phyloP scores from a whole-genome alignment of 805 yeast genomes.

The Cyberlindnera samutprakarnensis region DNA sequence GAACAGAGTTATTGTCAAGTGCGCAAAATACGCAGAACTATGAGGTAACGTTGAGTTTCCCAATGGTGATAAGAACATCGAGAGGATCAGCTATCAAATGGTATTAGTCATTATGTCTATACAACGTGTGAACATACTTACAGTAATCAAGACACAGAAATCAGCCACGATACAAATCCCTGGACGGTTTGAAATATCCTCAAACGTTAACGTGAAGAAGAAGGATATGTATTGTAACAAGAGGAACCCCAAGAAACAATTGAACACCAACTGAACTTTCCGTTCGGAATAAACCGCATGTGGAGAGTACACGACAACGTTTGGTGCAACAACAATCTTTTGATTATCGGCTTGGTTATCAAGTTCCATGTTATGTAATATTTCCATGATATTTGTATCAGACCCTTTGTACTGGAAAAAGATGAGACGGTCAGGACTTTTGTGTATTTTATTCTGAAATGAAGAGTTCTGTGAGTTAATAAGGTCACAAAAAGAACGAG shows the following conservation, averaged over 20 bases:
- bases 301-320: constrained; percentile 1
- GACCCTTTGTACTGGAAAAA: too few relatives aligned
- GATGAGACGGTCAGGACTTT: too few relatives aligned
- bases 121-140: too few relatives aligned
- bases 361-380: neutral
- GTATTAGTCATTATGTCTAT: too few relatives aligned
- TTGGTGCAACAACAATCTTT: constrained; percentile 2
- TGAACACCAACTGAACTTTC: neutral
- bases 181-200: constrained; percentile 15
- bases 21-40: constrained; percentile 3
- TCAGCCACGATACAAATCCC: constrained; percentile 7
- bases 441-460: too few relatives aligned
- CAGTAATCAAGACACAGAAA: constrained; percentile 6
- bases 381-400: too few relatives aligned
- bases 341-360: neutral
- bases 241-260: constrained; percentile 3
- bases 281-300: constrained; percentile 4
- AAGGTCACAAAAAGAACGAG: too few relatives aligned
- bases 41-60: constrained; percentile 2
- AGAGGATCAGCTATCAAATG: constrained; percentile 1
- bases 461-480: too few relatives aligned
- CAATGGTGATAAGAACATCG: constrained; percentile 7
- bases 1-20: constrained; percentile 1
- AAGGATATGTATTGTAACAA: constrained; percentile 10
- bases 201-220: constrained; percentile 12